phyloP scores from a whole-genome alignment of 2,329 filamentous ascomycete genomes.

The Lachnellula cervina region DNA sequence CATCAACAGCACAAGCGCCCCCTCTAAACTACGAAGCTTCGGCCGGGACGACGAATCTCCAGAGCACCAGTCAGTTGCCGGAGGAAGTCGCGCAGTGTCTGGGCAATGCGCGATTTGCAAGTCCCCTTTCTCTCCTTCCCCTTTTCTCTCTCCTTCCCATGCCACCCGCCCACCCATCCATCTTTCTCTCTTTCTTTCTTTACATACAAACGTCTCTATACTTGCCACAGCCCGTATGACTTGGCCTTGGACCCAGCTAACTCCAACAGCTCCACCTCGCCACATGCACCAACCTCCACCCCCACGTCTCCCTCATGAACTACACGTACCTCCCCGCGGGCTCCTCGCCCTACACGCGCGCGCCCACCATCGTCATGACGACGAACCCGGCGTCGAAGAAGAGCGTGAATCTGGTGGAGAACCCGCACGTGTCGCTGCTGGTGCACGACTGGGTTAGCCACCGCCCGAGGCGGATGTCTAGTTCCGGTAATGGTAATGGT shows the following conservation, averaged over 20 bases:
- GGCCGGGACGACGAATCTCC: constrained; percentile 61
- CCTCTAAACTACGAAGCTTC: constrained; percentile 73
- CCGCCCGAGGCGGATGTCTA: constrained; percentile 69
- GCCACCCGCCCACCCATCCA: too few species aligned
- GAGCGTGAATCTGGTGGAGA: constrained; percentile 74
- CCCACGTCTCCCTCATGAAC: constrained; percentile 97
- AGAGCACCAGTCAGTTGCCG: constrained; percentile 66
- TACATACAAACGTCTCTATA: too few species aligned
- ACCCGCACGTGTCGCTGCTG: constrained; percentile 86
- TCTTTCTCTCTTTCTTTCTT: too few species aligned
- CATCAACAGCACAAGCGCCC: constrained; percentile 39
- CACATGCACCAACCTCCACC: constrained; percentile 76
- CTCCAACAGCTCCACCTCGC: constrained; percentile 80
- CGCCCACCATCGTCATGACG: constrained; percentile 93
- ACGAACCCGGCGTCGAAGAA: constrained; percentile 76
- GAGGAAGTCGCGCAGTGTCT: constrained; percentile 84
- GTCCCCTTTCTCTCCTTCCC: constrained; percentile 28
- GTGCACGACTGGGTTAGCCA: constrained; percentile 98
- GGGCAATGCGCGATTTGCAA: constrained; percentile 89
- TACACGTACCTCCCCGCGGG: constrained; percentile 81
- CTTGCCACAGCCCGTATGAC: too few species aligned
- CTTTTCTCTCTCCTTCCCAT: too few species aligned
- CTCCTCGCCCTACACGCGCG: constrained; percentile 60
- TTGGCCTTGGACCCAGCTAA: too few species aligned
- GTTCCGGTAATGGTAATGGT: background rate